Base-by-base conservation (phyloP, 345 rosid genomes). In the Anastatica hierochuntica region DNA sequence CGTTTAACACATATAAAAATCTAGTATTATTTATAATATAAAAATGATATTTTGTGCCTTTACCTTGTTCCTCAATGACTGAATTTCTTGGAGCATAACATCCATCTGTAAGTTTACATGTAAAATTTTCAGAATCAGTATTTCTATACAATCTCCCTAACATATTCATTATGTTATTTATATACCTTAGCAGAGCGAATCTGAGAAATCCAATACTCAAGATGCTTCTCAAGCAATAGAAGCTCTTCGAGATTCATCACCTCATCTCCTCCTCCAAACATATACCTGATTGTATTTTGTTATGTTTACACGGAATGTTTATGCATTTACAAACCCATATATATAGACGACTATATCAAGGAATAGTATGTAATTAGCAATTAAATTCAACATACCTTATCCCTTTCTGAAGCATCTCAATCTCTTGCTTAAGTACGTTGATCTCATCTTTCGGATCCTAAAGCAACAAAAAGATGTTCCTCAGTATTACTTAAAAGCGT, bases 141-240 rank as follows among this genome's bases (percentile, higher is more conserved):
- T 35, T 26, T 34, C 9, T 27, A 6, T 27, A 46, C 19, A 29
- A 34, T 29, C 12, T 15, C 52, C 4, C 10, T 14, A 38, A 21
- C 11, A 42, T 63, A 44, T 62, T 41, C 4, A 30, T 3, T 27
- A 56, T 38, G 14, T 21, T 21, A 21, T 21, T 21, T 29, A 29
- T 7, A 35, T 64, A 90, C 98, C 95, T 92, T 92, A 18, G 85
- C 73, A 17, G 92, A 78, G 59, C 96, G 98, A 43, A 83, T 78
- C 12, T 84, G 78, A 58, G 64, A 68, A 63, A 83, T 84, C 98
- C 96, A 92, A 56, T 70, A 49, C 47, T 87, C 96, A 43, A 92
- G 85, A 72, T 87, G 82, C 59, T 87, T 92, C 61, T 92, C 98
- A 41, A 87, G 81, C 42, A 78, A 65, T 30, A 72, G 72, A 38